Conservation (phyloP, 345 rosid genomes). For the Noccaea bulbosa region DNA sequence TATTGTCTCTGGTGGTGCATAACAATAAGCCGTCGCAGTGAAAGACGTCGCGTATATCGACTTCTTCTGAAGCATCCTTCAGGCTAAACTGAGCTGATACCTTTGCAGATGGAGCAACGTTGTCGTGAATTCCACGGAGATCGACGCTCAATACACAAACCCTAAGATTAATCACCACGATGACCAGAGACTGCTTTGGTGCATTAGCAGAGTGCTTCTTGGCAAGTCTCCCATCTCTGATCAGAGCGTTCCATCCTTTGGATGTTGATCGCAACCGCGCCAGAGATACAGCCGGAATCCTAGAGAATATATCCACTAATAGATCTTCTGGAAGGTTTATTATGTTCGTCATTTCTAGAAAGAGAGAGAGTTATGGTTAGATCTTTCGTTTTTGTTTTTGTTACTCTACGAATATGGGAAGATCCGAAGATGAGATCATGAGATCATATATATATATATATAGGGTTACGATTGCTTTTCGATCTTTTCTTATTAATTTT, state of each 20-base stretch:
- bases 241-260: conserved; percentile 8
- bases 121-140: neutral
- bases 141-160: neutral
- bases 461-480: no score
- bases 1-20: neutral
- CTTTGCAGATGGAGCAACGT: neutral
- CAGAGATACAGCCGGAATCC: conserved; percentile 2
- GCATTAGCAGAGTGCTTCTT: conserved; percentile 10
- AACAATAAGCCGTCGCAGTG: neutral
- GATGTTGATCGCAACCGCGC: neutral
- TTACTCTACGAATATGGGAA: no score
- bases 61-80: no score
- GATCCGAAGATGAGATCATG: no score
- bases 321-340: neutral
- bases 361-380: no score
- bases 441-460: no score
- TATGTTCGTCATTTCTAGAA: no score
- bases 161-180: neutral
- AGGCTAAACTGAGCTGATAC: no score
- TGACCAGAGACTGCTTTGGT: neutral
- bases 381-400: no score
- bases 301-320: conserved; percentile 14
- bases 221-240: neutral
- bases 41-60: no score
- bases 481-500: no score